Evolutionary conservation across 2,329 filamentous ascomycete species (phyloP).

Genomic region (Plenodomus lindquistii): DNA sequence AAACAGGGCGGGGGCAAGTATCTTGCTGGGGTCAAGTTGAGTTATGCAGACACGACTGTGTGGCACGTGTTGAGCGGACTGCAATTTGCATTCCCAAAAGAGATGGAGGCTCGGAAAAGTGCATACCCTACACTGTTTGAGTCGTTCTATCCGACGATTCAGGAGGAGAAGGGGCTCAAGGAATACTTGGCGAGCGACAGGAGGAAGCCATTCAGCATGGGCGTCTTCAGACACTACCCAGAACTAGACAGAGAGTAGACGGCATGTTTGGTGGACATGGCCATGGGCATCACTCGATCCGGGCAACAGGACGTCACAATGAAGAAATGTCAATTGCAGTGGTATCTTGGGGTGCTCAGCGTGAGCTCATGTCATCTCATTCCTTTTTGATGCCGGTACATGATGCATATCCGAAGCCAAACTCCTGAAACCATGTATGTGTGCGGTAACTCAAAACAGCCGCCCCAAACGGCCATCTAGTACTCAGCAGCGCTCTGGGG

Average conservation of each 20-base stretch:
- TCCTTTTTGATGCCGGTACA: constrained; percentile 46
- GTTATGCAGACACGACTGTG: constrained; percentile 73
- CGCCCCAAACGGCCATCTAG: constrained; percentile 57
- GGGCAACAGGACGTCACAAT: constrained; percentile 25
- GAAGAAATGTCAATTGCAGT: constrained; percentile 41
- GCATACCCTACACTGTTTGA: constrained; percentile 66
- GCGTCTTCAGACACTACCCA: constrained; percentile 73
- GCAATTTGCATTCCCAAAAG: constrained; percentile 71
- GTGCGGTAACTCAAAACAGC: constrained; percentile 17
- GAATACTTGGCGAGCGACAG: constrained; percentile 70
- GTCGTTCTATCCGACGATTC: constrained; percentile 64
- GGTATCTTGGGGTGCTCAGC: constrained; percentile 42
- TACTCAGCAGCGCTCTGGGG: constrained; percentile 83
- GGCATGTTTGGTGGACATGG: background rate
- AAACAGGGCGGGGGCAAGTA: constrained; percentile 63
- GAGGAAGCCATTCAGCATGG: constrained; percentile 63
- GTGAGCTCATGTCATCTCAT: constrained; percentile 42
- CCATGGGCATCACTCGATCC: background rate
- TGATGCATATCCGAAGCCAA: constrained; percentile 45
- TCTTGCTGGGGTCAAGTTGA: constrained; percentile 67
- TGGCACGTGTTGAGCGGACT: constrained; percentile 67
- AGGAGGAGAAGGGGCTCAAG: constrained; percentile 66
- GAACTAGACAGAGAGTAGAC: constrained; percentile 64
- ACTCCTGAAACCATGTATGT: constrained; percentile 41
- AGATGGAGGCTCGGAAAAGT: constrained; percentile 59